Evolutionary conservation across 1,284 basidiomycete genomes (phyloP), one percentile per base, ranked within the genome.

Genomic region (Apiotrichum brassicae): DNA sequence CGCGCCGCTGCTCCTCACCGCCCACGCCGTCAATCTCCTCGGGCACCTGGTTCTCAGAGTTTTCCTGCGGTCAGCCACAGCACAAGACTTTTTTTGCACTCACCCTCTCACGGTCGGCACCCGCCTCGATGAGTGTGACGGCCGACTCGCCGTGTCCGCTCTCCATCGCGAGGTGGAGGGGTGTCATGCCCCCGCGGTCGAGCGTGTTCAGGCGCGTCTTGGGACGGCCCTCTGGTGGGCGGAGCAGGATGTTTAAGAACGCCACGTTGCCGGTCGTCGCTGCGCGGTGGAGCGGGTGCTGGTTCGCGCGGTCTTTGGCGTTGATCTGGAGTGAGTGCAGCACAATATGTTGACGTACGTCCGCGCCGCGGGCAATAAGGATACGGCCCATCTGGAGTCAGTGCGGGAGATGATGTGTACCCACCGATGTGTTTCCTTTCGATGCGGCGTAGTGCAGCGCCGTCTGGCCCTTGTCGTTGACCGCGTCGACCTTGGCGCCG

Each of bases 361-460:
- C 89, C 50, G 91, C 91, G 38, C 90, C 90, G 68, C 86, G 80
- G 43, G 80, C 76, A 58, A 97, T 85, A 49, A 97, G 76, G 28
- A 90, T 76, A 66, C 81, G 84, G 50, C 89, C 92, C 68, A 94
- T 87, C 90, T 95, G 69, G 52, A 57, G 58, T 24, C 20, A n/a
- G 30, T 54, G 45, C 62, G 65, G 61, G 70, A 63, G 63, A 65
- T 44, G 60, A 2, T 23, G 13, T n/a, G 3, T 7, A 65, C 80
- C 58, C 68, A 90, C 90, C 65, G 88, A 83, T 48, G 91, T 81
- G 43, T 85, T 84, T 38, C 89, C 86, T 72, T 93, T 95, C 18
- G 91, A 95, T 35, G 91, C 92, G 25, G 91, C 91, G 63, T 95
- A 95, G 73, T 95, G 90, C 89, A 95, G 71, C 41, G 90, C 81